A percentile compares a stretch with the other conserved stretches of the same genome.
Conservation (phyloP, 768 basidiomycete species). For the Mycena chlorophos region DNA sequence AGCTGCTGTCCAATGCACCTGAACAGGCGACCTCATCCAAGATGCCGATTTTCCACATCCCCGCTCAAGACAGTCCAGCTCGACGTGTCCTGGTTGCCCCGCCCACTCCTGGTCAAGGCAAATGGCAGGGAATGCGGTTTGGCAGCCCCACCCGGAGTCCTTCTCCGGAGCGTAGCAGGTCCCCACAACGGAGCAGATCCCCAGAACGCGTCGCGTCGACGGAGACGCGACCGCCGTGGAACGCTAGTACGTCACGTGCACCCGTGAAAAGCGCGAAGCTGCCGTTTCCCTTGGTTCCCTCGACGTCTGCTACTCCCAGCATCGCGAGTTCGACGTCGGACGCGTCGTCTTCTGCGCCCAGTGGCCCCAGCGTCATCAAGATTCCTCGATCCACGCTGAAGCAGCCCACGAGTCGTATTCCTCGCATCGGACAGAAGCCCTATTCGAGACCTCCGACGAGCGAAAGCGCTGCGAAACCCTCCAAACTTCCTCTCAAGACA, state of each 20-base stretch:
- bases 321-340: conserved; percentile 1
- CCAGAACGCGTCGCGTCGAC: conserved; percentile 35
- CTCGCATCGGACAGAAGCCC: conserved; percentile 59
- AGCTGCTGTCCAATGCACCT: conserved; percentile 32
- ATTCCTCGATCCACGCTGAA: conserved; percentile 42
- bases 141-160: conserved; percentile 28
- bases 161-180: conserved; percentile 32
- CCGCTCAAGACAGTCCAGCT: conserved; percentile 42
- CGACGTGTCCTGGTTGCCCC: conserved; percentile 41
- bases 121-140: conserved; percentile 30
- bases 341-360: conserved; percentile 3
- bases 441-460: conserved; percentile 45
- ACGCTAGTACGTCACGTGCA: conserved; percentile 3
- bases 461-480: conserved; percentile 3
- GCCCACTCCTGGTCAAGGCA: conserved; percentile 34
- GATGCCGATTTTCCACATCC: conserved; percentile 32
- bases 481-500: conserved; percentile 8
- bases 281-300: conserved; percentile 17
- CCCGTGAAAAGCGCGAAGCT: conserved; percentile 20
- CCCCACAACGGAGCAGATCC: conserved; percentile 25
- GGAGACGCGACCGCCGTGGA: conserved; percentile 33
- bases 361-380: conserved; percentile 36
- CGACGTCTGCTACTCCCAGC: conserved; percentile 10
- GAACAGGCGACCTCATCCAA: conserved; percentile 17
- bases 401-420: conserved; percentile 59